Evolutionary conservation across 208 protist genomes (phyloP).

Genomic region (Hexamita inflata): DNA sequence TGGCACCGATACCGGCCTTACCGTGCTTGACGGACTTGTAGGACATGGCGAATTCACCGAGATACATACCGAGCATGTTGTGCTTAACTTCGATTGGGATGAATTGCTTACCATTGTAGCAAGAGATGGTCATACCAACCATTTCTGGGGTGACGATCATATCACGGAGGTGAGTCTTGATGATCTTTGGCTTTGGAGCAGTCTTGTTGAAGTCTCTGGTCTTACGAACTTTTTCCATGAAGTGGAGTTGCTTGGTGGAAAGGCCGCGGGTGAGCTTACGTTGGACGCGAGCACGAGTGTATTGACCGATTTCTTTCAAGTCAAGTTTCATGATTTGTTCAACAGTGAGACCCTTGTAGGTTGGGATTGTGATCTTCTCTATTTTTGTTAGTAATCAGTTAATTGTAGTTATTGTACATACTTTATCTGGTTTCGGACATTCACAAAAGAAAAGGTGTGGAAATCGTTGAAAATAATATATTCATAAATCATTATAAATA

Average conservation of each 20-base stretch:
- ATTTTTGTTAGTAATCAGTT: too few species aligned
- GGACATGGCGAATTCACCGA: slow-evolving; percentile 96
- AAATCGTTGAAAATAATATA: too few species aligned
- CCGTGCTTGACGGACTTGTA: slow-evolving; percentile 96
- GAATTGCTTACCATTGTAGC: slow-evolving; percentile 98
- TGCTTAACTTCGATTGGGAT: slow-evolving; percentile 88
- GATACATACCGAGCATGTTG: slow-evolving; percentile 98
- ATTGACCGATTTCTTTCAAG: not conserved
- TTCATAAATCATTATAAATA: too few species aligned
- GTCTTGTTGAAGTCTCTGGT: slow-evolving; percentile 66
- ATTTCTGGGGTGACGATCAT: slow-evolving; percentile 98
- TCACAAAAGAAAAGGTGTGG: too few species aligned
- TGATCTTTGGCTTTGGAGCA: slow-evolving; percentile 78
- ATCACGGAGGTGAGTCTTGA: slow-evolving; percentile 97
- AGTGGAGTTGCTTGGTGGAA: slow-evolving; percentile 64
- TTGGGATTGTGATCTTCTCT: not conserved
- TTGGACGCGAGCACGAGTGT: slow-evolving; percentile 68
- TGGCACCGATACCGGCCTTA: slow-evolving; percentile 92
- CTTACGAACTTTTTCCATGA: slow-evolving; percentile 77
- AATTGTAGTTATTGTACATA: too few species aligned
- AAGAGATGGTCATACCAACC: slow-evolving; percentile 90
- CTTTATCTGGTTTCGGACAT: too few species aligned
- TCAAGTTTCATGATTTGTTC: not conserved
- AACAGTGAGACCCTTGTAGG: not conserved
- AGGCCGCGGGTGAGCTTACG: slow-evolving; percentile 74